Base-by-base conservation (phyloP, 2,329 filamentous ascomycete genomes). In the Zelopaecilomyces penicillatus region DNA sequence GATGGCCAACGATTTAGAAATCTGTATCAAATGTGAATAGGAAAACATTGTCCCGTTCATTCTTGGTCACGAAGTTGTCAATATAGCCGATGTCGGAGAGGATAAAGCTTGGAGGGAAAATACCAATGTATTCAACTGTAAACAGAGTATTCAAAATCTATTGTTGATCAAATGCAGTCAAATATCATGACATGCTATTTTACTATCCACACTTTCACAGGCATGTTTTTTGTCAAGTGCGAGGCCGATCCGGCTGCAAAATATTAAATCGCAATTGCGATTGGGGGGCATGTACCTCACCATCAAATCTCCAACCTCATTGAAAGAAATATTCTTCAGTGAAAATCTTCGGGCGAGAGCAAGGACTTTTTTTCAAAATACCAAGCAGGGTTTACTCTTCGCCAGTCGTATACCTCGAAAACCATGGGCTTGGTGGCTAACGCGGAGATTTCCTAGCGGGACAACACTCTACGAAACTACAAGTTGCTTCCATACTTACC, bases 391-490 rank as follows among this genome's bases (percentile, higher is more conserved):
- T 68, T 93, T 75, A 58, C 67, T 95, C 75, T 95, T 75, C 86
- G 88, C 88, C 79, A 90, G 78, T 80, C 81, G 85, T 95, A 82
- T 95, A 95, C 83, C 88, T 87, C 80, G 80, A 80, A 76, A 84
- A 80, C 83, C 85, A 87, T 83, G 61, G 73, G 57, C 58, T 68
- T 56, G 59, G 70, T 74, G 84, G 80, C 82, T 78, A 75, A 83
- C 80, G 82, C 82, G 87, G 85, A 85, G 87, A 95, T 95, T 88
- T 79, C 70, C 76, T 84, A 82, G 87, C 87, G 85, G 70, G 63
- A 49, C 43, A 19, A 19, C 19, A 19, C 19, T 19, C 19, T 60
- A 60, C 54, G 38, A 43, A 6, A 42, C 46, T 45, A 40, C 19
- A 27, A 19, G 19, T 2, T 19, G 19, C 19, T 19, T 19, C 19